phyloP scores from a whole-genome alignment of 352 stramenopile genomes.

The Elongisporangium prolatum region DNA sequence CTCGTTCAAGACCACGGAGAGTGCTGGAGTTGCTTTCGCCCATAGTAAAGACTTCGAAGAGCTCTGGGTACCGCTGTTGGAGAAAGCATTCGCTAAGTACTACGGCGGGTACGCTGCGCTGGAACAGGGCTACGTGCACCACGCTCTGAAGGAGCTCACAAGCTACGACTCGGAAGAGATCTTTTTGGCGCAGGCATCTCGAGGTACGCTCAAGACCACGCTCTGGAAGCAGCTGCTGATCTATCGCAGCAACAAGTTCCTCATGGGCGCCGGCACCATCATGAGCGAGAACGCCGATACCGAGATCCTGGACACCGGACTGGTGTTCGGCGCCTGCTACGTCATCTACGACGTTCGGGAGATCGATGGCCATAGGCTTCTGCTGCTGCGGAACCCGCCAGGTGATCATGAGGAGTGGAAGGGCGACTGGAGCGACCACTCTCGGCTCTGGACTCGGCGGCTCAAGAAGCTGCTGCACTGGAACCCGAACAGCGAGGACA shows the following conservation, averaged over 20 bases:
- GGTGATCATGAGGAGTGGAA: conserved; percentile 91
- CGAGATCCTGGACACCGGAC: conserved; percentile 84
- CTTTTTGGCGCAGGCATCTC: conserved; percentile 72
- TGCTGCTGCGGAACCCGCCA: conserved; percentile 90
- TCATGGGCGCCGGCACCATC: conserved; percentile 88
- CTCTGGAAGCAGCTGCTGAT: conserved; percentile 89
- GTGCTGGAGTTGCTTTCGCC: conserved; percentile 81
- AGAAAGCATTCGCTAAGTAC: conserved; percentile 93
- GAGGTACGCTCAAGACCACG: conserved; percentile 83
- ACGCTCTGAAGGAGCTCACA: conserved; percentile 85
- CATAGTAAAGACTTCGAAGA: conserved; percentile 87
- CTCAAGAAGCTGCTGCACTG: conserved; percentile 77
- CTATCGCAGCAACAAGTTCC: conserved; percentile 85
- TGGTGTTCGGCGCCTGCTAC: conserved; percentile 91
- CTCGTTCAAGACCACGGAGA: conserved; percentile 30
- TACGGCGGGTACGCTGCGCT: conserved; percentile 85
- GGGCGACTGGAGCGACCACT: conserved; percentile 92
- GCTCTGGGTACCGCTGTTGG: conserved; percentile 90
- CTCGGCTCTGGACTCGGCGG: conserved; percentile 86
- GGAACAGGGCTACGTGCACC: conserved; percentile 87
- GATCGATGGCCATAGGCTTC: conserved; percentile 79
- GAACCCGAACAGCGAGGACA: conserved; percentile 70
- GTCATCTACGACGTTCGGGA: conserved; percentile 88
- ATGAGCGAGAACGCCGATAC: conserved; percentile 79
- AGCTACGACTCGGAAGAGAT: conserved; percentile 87